Evolutionary conservation across 202 grass and related monocot species (phyloP).

Genomic region (Bolboschoenoplectus hybrid): DNA sequence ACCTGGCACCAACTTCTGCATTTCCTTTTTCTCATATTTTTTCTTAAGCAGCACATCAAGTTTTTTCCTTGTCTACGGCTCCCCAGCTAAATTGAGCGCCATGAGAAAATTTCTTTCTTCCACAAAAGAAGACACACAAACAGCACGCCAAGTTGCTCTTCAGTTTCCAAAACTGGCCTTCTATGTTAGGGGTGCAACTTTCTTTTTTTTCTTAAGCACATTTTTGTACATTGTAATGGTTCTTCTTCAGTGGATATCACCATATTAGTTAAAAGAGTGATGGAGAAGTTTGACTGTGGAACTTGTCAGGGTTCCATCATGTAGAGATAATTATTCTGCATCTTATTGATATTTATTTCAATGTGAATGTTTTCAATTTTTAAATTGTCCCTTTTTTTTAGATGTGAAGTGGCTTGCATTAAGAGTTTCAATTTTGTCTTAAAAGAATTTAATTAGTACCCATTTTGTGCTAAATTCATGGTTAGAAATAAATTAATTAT

Average conservation of each 20-base stretch:
- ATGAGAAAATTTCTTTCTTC: neutral
- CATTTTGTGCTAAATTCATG: too few species aligned
- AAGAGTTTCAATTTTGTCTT: too few species aligned
- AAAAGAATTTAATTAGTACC: too few species aligned
- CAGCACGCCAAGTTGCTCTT: neutral
- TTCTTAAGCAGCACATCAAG: neutral
- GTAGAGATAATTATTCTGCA: too few species aligned
- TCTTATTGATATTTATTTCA: too few species aligned
- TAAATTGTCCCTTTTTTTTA: too few species aligned
- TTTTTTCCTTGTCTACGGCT: neutral
- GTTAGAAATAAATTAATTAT: too few species aligned
- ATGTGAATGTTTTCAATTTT: too few species aligned
- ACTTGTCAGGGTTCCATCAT: too few species aligned
- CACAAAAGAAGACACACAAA: neutral
- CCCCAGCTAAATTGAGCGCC: neutral
- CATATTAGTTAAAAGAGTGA: too few species aligned
- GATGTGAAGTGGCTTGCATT: too few species aligned
- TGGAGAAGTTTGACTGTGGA: too few species aligned
- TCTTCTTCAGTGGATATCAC: neutral
- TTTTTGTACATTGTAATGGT: neutral
- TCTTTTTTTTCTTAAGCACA: neutral
- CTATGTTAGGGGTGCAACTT: neutral
- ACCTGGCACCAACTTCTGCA: neutral
- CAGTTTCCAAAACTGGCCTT: neutral
- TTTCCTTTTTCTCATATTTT: neutral